Base-by-base conservation (phyloP, 257 asterid genomes). In the Phtheirospermum japonicum region DNA sequence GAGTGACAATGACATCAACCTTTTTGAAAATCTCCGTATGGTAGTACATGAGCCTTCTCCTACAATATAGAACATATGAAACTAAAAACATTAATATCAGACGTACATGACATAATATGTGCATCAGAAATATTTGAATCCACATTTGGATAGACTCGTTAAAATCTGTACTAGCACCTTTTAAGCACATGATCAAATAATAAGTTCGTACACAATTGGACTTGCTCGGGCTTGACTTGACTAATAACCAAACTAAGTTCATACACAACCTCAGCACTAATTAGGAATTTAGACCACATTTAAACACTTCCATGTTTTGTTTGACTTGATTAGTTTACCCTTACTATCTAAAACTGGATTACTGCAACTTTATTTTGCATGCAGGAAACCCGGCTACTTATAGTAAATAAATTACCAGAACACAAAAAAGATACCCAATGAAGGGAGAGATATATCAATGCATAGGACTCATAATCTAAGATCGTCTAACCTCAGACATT, bases 1-100 rank as follows among this genome's bases (percentile, higher is more conserved):
- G 97, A 68, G 97, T 87, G 69, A 93, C 88, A 73, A 93, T 89
- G 61, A 89, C 77, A 73, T 93, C 99, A 77, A 85, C 99, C 73
- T 77, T 77, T 69, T 83, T 85, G 65, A 89, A 87, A 32, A 79
- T 75, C 80, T 89, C 95, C 82, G 64, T 83, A 71, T 80, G 85
- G 79, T 81, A 89, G 79, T 86, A 51, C 99, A 92, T 89, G 70
- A 87, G 70, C 81, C 99, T 82, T 67, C 97, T 82, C 89, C 99
- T 92, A 64, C 86, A 73, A 53, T 66, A 52, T 10, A 49, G 42
- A 53, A 39, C 64, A 72, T 64, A 46, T 36, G 51, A 51, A 23
- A 64, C 34, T 45, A 26, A 50, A 65, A 16, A 10, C 49, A 43
- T 37, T 19, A 64, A 10, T 43, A 59, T 33, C 37, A 43, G 51